phyloP scores from a whole-genome alignment of 805 yeast species.

The Teunomyces cretensis region DNA sequence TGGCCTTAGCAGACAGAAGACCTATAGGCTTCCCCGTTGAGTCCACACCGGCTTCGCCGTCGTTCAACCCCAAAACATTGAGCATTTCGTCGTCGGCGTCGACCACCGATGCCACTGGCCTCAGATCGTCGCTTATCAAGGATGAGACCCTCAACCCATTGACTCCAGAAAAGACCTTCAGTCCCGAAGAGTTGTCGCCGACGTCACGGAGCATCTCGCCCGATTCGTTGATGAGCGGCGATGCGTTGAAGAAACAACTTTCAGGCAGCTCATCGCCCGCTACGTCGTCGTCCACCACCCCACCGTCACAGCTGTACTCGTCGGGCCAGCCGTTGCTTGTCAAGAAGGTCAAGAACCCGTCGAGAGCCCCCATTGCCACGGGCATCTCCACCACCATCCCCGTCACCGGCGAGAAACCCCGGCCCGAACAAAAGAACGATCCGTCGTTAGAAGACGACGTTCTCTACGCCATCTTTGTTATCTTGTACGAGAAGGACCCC shows the following conservation, averaged over 20 bases:
- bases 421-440: conserved; percentile 62
- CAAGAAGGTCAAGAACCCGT: conserved; percentile 36
- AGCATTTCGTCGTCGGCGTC: conserved; percentile 5
- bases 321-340: conserved; percentile 8
- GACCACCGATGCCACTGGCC: conserved; percentile 2
- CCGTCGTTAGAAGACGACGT: conserved; percentile 72
- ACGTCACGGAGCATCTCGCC: conserved; percentile 44
- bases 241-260: conserved; percentile 3
- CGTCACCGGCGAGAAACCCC: conserved; percentile 69
- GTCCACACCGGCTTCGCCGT: conserved; percentile 46
- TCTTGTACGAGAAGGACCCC: conserved; percentile 66
- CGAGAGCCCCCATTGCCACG: conserved; percentile 58
- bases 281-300: conserved; percentile 4
- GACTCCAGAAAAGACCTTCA: conserved; percentile 24
- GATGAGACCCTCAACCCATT: conserved; percentile 17
- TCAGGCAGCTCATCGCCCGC: neutral
- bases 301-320: conserved; percentile 10
- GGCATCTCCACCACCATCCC: conserved; percentile 80
- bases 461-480: conserved; percentile 69
- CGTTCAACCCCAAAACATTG: conserved; percentile 34
- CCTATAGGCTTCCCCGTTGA: conserved; percentile 55
- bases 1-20: conserved; percentile 71
- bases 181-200: conserved; percentile 34
- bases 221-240: conserved; percentile 38
- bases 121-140: neutral